These are phyloP conservation scores for Pythium chondricola DNA, from an alignment of 352 stramenopile species.

Conservation along the genomic window DNA sequence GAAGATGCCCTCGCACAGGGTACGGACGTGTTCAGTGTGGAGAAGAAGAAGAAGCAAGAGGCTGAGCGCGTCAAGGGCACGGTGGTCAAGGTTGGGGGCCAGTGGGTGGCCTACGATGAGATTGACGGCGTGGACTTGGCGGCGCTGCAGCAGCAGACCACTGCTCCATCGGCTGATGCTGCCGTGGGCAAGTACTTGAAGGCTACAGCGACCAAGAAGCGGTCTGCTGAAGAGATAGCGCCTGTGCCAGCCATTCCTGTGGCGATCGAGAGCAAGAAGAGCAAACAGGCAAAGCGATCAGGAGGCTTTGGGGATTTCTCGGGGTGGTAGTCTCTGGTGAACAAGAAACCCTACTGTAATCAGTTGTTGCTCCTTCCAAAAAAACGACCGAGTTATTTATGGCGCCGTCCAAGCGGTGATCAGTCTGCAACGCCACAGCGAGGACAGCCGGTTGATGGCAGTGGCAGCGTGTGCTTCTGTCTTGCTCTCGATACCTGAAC, in stretches of 20 bases:
- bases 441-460: too few relatives aligned
- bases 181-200: slow-evolving; percentile 73
- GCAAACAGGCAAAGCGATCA: slow-evolving; percentile 28
- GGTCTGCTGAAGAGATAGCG: slow-evolving; percentile 9
- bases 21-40: slow-evolving; percentile 45
- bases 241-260: slow-evolving; percentile 19
- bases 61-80: slow-evolving; percentile 52
- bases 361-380: too few relatives aligned
- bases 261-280: slow-evolving; percentile 77
- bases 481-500: too few relatives aligned
- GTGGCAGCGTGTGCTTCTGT: too few relatives aligned
- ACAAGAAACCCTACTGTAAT: too few relatives aligned
- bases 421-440: too few relatives aligned
- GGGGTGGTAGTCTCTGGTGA: slow-evolving; percentile 40
- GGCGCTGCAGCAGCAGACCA: slow-evolving; percentile 35
- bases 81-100: slow-evolving; percentile 69
- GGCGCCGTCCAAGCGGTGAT: too few relatives aligned
- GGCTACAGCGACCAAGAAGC: slow-evolving; percentile 14
- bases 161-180: slow-evolving; percentile 26
- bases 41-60: slow-evolving; percentile 44
- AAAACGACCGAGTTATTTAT: too few relatives aligned
- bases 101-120: slow-evolving; percentile 80
- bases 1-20: slow-evolving; percentile 52
- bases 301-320: slow-evolving; percentile 78
- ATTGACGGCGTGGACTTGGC: slow-evolving; percentile 44